These are phyloP conservation scores for Boletales sp. DNA, from an alignment of 768 basidiomycete species.

Conservation along the genomic window DNA sequence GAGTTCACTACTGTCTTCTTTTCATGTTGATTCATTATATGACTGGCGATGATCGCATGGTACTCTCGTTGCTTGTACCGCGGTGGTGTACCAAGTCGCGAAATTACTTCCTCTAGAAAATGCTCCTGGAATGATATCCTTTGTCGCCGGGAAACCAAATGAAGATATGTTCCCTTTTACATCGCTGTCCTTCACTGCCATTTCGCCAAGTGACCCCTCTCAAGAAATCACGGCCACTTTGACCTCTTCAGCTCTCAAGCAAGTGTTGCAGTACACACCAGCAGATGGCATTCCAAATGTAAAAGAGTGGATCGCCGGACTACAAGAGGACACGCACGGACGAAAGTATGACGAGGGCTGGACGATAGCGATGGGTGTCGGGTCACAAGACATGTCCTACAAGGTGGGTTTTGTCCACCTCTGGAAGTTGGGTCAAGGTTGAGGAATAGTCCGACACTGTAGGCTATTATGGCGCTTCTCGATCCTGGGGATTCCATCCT, in stretches of 20 bases:
- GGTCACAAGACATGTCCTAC: constrained; percentile 79
- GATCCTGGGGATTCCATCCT: constrained; percentile 72
- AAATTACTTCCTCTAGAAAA: constrained; percentile 69
- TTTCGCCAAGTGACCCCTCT: constrained; percentile 40
- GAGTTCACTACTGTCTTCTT: constrained; percentile 17
- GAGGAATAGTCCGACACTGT: too few relatives aligned
- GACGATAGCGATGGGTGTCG: constrained; percentile 65
- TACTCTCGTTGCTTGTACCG: background rate
- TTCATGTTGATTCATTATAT: background rate
- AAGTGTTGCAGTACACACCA: constrained; percentile 67
- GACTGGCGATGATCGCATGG: background rate
- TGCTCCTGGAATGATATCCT: constrained; percentile 64
- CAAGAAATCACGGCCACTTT: constrained; percentile 48
- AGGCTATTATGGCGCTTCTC: constrained; percentile 57
- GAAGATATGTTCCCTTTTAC: constrained; percentile 80
- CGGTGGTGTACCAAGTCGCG: constrained; percentile 34
- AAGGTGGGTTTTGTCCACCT: constrained; percentile 44
- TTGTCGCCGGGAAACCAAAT: constrained; percentile 86
- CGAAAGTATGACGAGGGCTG: constrained; percentile 59
- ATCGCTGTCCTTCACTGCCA: constrained; percentile 58
- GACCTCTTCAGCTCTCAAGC: constrained; percentile 49
- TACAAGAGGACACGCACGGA: constrained; percentile 66
- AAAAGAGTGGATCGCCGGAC: constrained; percentile 55
- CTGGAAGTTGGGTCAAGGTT: background rate
- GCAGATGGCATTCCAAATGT: constrained; percentile 60